A percentile compares a stretch with the other conserved stretches of the same genome.
These are phyloP conservation scores for Calocybe cyanea DNA, from an alignment of 768 basidiomycete species.

Conservation along the genomic window DNA sequence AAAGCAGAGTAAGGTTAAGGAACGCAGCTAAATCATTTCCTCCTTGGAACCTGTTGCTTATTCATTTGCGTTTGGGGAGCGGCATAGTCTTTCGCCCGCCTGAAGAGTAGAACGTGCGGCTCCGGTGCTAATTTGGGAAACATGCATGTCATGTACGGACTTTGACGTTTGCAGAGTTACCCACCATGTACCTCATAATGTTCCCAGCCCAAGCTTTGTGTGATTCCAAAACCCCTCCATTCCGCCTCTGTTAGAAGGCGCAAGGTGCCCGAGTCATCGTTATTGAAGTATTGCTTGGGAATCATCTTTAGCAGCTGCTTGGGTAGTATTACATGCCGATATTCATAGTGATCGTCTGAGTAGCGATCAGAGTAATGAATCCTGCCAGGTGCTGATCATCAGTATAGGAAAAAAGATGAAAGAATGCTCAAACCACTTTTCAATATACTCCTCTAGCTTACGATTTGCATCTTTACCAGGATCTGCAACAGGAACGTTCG, in stretches of 20 bases:
- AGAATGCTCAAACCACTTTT: conserved; percentile 47
- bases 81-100: conserved; percentile 69
- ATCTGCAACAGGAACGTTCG: conserved; percentile 26
- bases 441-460: conserved; percentile 73
- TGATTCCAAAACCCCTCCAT: conserved; percentile 96
- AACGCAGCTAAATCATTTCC: conserved; percentile 31
- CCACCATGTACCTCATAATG: conserved; percentile 96
- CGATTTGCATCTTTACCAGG: conserved; percentile 36
- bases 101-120: conserved; percentile 91
- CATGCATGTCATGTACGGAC: conserved; percentile 5
- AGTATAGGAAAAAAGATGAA: conserved; percentile 14
- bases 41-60: conserved; percentile 26
- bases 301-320: conserved; percentile 93
- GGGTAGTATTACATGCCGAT: conserved; percentile 95
- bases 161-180: conserved; percentile 14
- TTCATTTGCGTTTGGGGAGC: conserved; percentile 44
- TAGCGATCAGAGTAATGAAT: conserved; percentile 92
- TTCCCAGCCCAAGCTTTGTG: conserved; percentile 95
- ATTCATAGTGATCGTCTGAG: conserved; percentile 90
- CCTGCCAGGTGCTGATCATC: conserved; percentile 32
- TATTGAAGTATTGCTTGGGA: conserved; percentile 80
- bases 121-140: conserved; percentile 61
- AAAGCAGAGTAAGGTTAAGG: conserved; percentile 1
- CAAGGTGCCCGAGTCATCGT: conserved; percentile 70
- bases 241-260: conserved; percentile 83